Evolutionary conservation across 1,284 basidiomycete species (phyloP).

Genomic region (Peniophora sp.): DNA sequence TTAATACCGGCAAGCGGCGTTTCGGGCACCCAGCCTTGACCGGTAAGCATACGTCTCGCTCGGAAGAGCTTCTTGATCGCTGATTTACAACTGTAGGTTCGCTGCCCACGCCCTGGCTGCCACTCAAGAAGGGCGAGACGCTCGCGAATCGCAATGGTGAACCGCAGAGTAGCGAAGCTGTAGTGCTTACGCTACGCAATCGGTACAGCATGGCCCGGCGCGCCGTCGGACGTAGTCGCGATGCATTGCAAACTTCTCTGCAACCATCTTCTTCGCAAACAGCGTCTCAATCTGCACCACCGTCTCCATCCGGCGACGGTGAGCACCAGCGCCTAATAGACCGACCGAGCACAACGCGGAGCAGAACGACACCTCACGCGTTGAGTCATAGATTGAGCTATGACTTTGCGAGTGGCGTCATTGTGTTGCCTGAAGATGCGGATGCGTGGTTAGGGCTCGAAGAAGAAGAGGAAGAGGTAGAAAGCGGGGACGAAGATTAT

Average conservation of each 20-base stretch:
- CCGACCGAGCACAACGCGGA: background rate
- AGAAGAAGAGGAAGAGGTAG: constrained; percentile 37
- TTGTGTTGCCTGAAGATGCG: constrained; percentile 73
- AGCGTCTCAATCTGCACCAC: background rate
- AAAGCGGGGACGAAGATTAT: constrained; percentile 29
- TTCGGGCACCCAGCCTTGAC: constrained; percentile 85
- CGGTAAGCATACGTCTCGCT: background rate
- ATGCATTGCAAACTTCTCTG: constrained; percentile 9
- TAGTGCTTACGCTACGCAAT: constrained; percentile 69
- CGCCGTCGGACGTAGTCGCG: constrained; percentile 14
- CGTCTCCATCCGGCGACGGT: constrained; percentile 7
- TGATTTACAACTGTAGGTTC: constrained; percentile 46
- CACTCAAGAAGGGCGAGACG: constrained; percentile 71
- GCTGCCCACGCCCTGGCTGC: constrained; percentile 87
- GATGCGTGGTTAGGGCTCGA: constrained; percentile 43
- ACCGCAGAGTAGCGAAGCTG: constrained; percentile 45
- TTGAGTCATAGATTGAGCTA: constrained; percentile 63
- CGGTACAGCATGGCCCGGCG: constrained; percentile 45
- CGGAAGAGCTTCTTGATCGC: too few species aligned
- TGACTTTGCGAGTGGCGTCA: constrained; percentile 75
- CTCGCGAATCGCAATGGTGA: constrained; percentile 43
- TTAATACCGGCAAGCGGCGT: constrained; percentile 82
- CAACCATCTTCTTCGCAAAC: background rate
- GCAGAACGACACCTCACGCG: constrained; percentile 10
- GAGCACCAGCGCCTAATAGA: constrained; percentile 51